A percentile compares a stretch with the other conserved stretches of the same genome.
These are phyloP conservation scores for Talaromyces sp. DNA, from an alignment of 2,329 filamentous ascomycete genomes.

Conservation along the genomic window DNA sequence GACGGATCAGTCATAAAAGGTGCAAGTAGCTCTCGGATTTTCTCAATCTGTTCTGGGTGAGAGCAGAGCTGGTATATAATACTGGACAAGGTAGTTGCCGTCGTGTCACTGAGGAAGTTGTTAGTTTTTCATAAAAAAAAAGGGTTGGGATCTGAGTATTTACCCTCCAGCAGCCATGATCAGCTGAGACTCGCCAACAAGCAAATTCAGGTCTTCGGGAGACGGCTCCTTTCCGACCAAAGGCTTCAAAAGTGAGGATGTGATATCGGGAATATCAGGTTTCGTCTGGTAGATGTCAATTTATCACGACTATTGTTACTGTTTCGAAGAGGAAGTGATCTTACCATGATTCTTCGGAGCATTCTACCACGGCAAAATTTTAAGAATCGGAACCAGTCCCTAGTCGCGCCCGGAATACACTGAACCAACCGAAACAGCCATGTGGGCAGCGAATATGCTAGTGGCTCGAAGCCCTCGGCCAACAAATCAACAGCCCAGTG, in stretches of 20 bases:
- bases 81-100: constrained; percentile 32
- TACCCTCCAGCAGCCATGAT: constrained; percentile 24
- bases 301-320: background rate
- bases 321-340: background rate
- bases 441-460: constrained; percentile 16
- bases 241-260: constrained; percentile 19
- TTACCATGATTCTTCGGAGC: constrained; percentile 23
- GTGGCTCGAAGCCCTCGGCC: constrained; percentile 22
- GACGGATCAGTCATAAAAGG: constrained; percentile 14
- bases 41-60: constrained; percentile 20
- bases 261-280: constrained; percentile 19
- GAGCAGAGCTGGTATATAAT: constrained; percentile 36
- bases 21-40: constrained; percentile 28
- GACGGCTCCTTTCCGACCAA: constrained; percentile 12
- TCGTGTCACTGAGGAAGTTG: constrained; percentile 33
- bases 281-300: constrained; percentile 2
- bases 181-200: constrained; percentile 23
- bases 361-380: constrained; percentile 29
- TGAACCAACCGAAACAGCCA: constrained; percentile 29
- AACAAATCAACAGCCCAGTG: constrained; percentile 30
- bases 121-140: constrained; percentile 8
- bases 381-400: constrained; percentile 28
- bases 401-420: constrained; percentile 26
- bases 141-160: constrained; percentile 2
- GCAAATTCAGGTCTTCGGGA: constrained; percentile 16